Evolutionary conservation across 371 early-diverging fungal genomes (phyloP).

Genomic region (Fennellomyces sp.): DNA sequence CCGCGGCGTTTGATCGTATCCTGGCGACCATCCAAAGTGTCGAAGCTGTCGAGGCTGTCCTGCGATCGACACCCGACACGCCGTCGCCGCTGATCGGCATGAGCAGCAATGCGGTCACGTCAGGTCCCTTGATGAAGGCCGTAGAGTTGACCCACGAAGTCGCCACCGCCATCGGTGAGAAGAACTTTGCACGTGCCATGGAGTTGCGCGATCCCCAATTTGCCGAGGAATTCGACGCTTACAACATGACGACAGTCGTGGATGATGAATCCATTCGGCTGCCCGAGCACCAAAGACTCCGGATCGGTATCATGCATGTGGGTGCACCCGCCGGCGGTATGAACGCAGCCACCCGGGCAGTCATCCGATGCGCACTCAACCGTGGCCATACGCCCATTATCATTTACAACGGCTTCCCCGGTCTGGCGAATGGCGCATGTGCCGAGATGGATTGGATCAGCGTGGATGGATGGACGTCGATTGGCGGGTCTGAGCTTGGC

Average conservation of each 20-base stretch:
- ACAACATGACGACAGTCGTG: slow-evolving; percentile 49
- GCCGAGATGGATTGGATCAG: slow-evolving; percentile 81
- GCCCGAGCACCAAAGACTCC: slow-evolving; percentile 58
- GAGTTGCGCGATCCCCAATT: slow-evolving; percentile 92
- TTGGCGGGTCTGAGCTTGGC: slow-evolving; percentile 96
- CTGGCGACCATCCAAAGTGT: slow-evolving; percentile 94
- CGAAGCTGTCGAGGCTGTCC: slow-evolving; percentile 96
- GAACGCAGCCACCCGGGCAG: slow-evolving; percentile 95
- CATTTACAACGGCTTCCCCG: slow-evolving; percentile 95
- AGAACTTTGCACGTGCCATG: slow-evolving; percentile 91
- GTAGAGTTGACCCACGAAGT: slow-evolving; percentile 91
- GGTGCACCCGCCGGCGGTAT: slow-evolving; percentile 99
- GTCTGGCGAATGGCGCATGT: slow-evolving; percentile 83
- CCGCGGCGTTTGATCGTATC: slow-evolving; percentile 94
- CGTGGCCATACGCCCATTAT: slow-evolving; percentile 85
- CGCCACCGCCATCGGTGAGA: slow-evolving; percentile 77
- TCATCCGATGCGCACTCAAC: slow-evolving; percentile 86
- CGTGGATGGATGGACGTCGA: slow-evolving; percentile 89
- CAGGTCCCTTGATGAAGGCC: slow-evolving; percentile 90
- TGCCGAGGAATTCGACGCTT: slow-evolving; percentile 71
- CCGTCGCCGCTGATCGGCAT: slow-evolving; percentile 95
- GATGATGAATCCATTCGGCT: slow-evolving; percentile 35
- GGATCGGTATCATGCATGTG: slow-evolving; percentile 92
- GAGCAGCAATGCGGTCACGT: slow-evolving; percentile 83
- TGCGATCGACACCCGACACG: slow-evolving; percentile 79